Base-by-base conservation (phyloP, 768 basidiomycete species). In the Tylopilus sp. region DNA sequence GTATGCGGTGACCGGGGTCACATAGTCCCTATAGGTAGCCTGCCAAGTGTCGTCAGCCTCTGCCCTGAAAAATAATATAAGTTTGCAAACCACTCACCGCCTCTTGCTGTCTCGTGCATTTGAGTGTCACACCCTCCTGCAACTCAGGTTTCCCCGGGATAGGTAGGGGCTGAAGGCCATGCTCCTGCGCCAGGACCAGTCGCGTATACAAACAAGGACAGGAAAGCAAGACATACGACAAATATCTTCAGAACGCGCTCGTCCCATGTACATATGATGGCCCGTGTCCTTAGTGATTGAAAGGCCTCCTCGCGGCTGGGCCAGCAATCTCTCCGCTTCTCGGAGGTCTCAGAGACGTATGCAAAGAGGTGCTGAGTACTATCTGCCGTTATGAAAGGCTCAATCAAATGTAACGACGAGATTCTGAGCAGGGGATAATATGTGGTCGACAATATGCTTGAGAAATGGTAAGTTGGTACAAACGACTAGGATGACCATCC, bases 351-450 rank as follows among this genome's bases (percentile, higher is more conserved):
- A 31, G 30, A 11, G 11, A 9, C 1, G n/a, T 4, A 6, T n/a
- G n/a, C 6, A 36, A 36, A 18, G 3, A 36, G 6, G 6, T 36
- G n/a, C 17, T 36, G n/a, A 9, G n/a, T 18, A 7, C n/a, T 18
- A 4, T 36, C 35, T 18, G n/a, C 35, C n/a, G n/a, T 6, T 15
- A 52, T 7, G 17, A 17, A n/a, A 11, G 48, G 46, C 22, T 49
- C 51, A 4, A 58, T 7, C 15, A 58, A 28, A 22, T 56, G 54
- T 5, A 56, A 36, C 9, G 55, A 56, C 4, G 41, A 42, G 26
- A 58, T 48, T 10, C 15, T 51, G 35, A 58, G 22, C 20, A 35
- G 11, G 1, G 48, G 57, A 17, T 17, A 35, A 25, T 15, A 31
- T 31, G 31, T 31, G 31, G 31, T 12, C 12, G 31, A 4, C 2